A percentile compares a stretch with the other conserved stretches of the same genome.
phyloP scores from a whole-genome alignment of 2,329 filamentous ascomycete species.

The Cladorrhinum sp. region DNA sequence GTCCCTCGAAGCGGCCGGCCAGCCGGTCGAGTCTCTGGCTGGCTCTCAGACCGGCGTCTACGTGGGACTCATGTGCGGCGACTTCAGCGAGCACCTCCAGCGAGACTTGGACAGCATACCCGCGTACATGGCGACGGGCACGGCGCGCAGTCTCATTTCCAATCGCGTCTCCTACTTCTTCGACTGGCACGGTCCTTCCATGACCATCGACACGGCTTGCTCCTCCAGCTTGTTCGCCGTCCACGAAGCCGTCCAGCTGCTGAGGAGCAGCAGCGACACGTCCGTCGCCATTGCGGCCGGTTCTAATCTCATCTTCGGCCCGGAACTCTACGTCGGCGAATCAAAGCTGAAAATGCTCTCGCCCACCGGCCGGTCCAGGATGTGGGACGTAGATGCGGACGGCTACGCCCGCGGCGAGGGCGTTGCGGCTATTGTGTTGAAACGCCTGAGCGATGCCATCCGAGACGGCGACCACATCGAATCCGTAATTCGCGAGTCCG shows the following conservation, averaged over 20 bases:
- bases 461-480: slow-evolving; percentile 41
- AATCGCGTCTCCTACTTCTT: slow-evolving; percentile 15
- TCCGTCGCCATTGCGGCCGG: slow-evolving; percentile 34
- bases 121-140: slow-evolving; percentile 36
- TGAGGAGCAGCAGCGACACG: slow-evolving; percentile 29
- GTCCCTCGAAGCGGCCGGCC: slow-evolving; percentile 27
- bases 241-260: slow-evolving; percentile 1
- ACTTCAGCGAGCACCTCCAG: slow-evolving; percentile 25
- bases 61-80: slow-evolving; percentile 32
- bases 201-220: slow-evolving; percentile 21
- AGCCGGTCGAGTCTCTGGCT: slow-evolving; percentile 25
- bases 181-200: slow-evolving; percentile 14
- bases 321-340: slow-evolving; percentile 33
- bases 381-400: slow-evolving; percentile 45
- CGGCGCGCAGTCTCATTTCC: slow-evolving; percentile 32
- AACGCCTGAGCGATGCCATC: slow-evolving; percentile 44
- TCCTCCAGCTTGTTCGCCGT: slow-evolving; percentile 12
- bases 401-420: slow-evolving; percentile 56
- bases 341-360: slow-evolving; percentile 37
- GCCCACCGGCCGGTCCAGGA: slow-evolving; percentile 35
- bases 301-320: slow-evolving; percentile 34
- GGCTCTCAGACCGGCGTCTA: slow-evolving; percentile 33
- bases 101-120: slow-evolving; percentile 13
- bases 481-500: slow-evolving; percentile 42
- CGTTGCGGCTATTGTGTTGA: slow-evolving; percentile 44